Conservation (phyloP, 805 yeast species). For the Metschnikowia dekortorum region DNA sequence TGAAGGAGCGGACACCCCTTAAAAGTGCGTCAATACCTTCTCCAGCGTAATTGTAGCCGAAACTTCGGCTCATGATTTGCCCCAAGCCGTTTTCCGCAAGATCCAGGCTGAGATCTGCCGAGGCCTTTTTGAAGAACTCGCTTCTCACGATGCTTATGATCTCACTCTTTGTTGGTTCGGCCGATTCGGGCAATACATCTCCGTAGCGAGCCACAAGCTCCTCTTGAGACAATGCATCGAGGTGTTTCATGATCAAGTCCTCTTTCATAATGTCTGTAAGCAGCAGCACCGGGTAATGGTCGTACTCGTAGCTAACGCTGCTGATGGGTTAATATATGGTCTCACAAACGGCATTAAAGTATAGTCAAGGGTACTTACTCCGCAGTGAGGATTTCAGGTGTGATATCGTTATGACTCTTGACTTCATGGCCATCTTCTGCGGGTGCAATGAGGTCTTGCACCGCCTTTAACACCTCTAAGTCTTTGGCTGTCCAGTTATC, state of each 20-base stretch:
- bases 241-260: slow-evolving; percentile 27
- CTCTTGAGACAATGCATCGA: slow-evolving; percentile 28
- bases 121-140: slow-evolving; percentile 45
- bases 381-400: slow-evolving; percentile 1
- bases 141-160: slow-evolving; percentile 43
- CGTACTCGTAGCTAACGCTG: slow-evolving; percentile 1
- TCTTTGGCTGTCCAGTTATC: slow-evolving; percentile 58
- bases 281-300: slow-evolving; percentile 11
- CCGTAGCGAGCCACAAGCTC: slow-evolving; percentile 24
- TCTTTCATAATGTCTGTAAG: slow-evolving; percentile 31
- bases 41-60: slow-evolving; percentile 48
- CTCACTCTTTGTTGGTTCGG: slow-evolving; percentile 34
- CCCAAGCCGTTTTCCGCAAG: slow-evolving; percentile 43
- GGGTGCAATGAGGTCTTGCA: slow-evolving; percentile 13
- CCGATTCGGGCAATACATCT: slow-evolving; percentile 39
- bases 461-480: slow-evolving; percentile 32
- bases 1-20: slow-evolving; percentile 34
- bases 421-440: slow-evolving; percentile 15
- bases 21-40: slow-evolving; percentile 54
- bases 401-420: background rate
- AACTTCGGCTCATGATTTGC: slow-evolving; percentile 42
- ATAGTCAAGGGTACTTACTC: slow-evolving; percentile 17
- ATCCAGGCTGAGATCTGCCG: slow-evolving; percentile 39
- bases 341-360: slow-evolving; percentile 4
- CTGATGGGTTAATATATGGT: slow-evolving; percentile 2